phyloP scores from a whole-genome alignment of 1,284 basidiomycete species.

The Pyrrhoderma lamaoense region DNA sequence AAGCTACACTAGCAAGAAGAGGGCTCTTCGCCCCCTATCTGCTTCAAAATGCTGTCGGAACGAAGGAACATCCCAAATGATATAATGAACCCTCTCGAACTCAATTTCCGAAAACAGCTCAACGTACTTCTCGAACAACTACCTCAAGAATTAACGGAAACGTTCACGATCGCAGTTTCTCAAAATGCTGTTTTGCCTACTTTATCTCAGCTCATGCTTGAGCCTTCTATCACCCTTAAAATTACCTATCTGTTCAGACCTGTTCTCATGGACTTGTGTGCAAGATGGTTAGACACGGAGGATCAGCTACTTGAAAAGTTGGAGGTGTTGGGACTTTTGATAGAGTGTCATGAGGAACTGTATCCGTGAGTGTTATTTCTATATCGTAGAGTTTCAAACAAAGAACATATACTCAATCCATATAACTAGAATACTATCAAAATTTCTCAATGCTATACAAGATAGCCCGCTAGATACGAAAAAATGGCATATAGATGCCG shows the following conservation, averaged over 20 bases:
- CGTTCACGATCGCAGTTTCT: not conserved
- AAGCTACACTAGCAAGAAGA: too few relatives aligned
- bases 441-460: slow-evolving; percentile 39
- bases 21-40: too few relatives aligned
- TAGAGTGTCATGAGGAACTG: slow-evolving; percentile 67
- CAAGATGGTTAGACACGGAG: slow-evolving; percentile 55
- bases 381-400: not conserved
- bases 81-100: slow-evolving; percentile 12
- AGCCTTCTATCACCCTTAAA: slow-evolving; percentile 35
- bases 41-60: too few relatives aligned
- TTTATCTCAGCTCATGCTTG: slow-evolving; percentile 7
- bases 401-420: not conserved
- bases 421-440: slow-evolving; percentile 23
- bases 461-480: slow-evolving; percentile 51
- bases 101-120: slow-evolving; percentile 10
- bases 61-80: not conserved
- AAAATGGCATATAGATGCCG: slow-evolving; percentile 27
- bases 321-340: slow-evolving; percentile 49
- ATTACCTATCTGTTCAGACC: slow-evolving; percentile 60
- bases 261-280: slow-evolving; percentile 61
- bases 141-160: slow-evolving; percentile 5
- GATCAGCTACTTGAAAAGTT: slow-evolving; percentile 46
- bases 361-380: slow-evolving; percentile 52
- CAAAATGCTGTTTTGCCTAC: slow-evolving; percentile 6
- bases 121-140: slow-evolving; percentile 9